Conservation (phyloP, 2,329 filamentous ascomycete genomes). For the Botrytis deweyae region DNA sequence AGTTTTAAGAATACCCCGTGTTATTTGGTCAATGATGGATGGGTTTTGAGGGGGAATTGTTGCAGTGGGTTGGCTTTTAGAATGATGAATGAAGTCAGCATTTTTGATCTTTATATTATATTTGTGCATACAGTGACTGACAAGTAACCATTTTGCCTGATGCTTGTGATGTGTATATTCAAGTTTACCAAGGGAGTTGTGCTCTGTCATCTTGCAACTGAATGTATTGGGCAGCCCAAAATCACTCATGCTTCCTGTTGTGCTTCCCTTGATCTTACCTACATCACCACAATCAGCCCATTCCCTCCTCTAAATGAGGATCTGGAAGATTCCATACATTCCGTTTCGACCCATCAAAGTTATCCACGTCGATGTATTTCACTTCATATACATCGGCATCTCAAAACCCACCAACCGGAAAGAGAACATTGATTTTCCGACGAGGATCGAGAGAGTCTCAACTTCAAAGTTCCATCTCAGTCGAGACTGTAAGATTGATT, state of each 20-base stretch:
- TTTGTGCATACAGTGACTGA: too few relatives aligned
- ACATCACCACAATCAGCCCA: not conserved
- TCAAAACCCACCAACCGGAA: not conserved
- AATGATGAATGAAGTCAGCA: not conserved
- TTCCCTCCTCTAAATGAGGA: not conserved
- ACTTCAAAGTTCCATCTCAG: not conserved
- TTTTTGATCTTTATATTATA: not conserved
- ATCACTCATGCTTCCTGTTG: not conserved
- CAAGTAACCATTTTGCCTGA: not conserved
- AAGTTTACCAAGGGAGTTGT: not conserved
- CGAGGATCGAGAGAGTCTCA: not conserved
- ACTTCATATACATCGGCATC: not conserved
- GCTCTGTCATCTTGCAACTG: not conserved
- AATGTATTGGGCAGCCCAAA: not conserved
- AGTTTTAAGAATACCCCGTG: not conserved
- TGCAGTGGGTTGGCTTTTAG: not conserved
- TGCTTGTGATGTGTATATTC: not conserved
- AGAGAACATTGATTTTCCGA: not conserved
- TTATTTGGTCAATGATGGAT: not conserved
- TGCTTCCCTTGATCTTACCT: not conserved
- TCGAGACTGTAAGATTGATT: not conserved
- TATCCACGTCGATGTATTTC: not conserved
- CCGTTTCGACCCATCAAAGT: not conserved
- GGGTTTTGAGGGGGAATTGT: not conserved
- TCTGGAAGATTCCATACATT: not conserved